Base-by-base conservation (phyloP, 768 basidiomycete species). In the Lentinula raphanica region DNA sequence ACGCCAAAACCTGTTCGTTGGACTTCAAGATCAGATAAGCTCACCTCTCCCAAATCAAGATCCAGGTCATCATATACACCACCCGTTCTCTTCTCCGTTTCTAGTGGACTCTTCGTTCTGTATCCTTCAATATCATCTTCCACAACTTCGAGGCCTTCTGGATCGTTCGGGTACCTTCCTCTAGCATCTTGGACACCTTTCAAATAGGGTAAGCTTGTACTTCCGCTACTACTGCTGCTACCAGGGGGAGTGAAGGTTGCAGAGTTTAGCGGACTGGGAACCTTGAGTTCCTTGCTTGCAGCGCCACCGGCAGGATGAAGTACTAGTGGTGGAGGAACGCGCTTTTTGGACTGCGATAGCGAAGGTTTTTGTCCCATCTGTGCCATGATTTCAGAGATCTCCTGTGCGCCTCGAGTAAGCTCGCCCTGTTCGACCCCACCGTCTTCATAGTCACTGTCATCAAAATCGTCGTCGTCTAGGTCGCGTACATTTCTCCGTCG, bases 311-410 rank as follows among this genome's bases (percentile, higher is more conserved):
- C 46, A 59, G 77, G 69, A 59, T 74, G 64, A 66, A 88, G 71
- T 27, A 81, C 74, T 56, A 88, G 69, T 13, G 86, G 87, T 2
- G 86, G 81, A 0, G 86, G 87, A 31, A 80, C 63, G 48, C 80
- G 59, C 59, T 61, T 62, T 48, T 38, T 60, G 48, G 29, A 46
- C 21, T 25, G 42, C 21, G 28, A 27, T 28, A 4, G 53, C 45
- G 35, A 38, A 6, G 39, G 48, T 21, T 23, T 23, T 17, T 38
- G 28, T 25, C 44, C 49, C 29, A 69, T 68, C 28, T 58, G 62
- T 21, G 63, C 62, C 32, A 66, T 68, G n/a, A 70, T 36, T 77
- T 75, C 3, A 75, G 78, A 39, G 64, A 70, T 17, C 69, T 68
- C 53, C 70, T 70, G 56, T 13, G 35, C 56, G 23, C 44, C 44